A percentile compares a stretch with the other conserved stretches of the same genome.
Conservation (phyloP, 2,329 filamentous ascomycete genomes). For the Calonectria ilicicola region DNA sequence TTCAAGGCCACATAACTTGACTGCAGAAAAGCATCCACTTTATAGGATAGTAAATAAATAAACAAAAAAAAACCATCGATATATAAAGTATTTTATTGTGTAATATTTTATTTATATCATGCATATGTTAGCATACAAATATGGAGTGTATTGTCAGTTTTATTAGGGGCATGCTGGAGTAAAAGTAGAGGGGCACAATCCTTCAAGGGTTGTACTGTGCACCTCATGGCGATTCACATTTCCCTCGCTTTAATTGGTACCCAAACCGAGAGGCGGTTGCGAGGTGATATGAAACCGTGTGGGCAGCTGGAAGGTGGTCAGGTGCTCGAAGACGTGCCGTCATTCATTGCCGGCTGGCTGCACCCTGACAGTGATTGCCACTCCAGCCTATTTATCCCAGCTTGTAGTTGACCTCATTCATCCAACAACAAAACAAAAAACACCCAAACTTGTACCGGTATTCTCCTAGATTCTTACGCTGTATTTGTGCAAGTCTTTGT, state of each 20-base stretch:
- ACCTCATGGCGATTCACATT: neutral
- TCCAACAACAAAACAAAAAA: neutral
- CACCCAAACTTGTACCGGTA: no score
- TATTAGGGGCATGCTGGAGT: no score
- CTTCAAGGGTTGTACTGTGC: neutral
- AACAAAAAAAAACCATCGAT: no score
- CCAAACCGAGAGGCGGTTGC: neutral
- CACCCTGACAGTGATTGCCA: slow-evolving; percentile 31
- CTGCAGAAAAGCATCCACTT: no score
- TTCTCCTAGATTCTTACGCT: neutral
- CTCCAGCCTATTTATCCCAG: neutral
- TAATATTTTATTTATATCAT: no score
- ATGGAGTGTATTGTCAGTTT: no score
- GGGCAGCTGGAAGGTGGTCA: slow-evolving; percentile 30
- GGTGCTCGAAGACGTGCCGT: slow-evolving; percentile 32
- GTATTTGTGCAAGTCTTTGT: neutral
- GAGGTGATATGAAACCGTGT: slow-evolving; percentile 19
- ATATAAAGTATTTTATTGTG: no score
- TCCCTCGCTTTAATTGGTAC: slow-evolving; percentile 9
- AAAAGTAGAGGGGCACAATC: no score
- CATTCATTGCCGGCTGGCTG: slow-evolving; percentile 19
- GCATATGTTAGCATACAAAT: no score
- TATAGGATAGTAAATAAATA: no score
- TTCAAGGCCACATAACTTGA: no score
- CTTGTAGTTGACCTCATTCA: slow-evolving; percentile 9